Evolutionary conservation across 805 yeast species (phyloP).

Genomic region (Candida ascalaphidarum): DNA sequence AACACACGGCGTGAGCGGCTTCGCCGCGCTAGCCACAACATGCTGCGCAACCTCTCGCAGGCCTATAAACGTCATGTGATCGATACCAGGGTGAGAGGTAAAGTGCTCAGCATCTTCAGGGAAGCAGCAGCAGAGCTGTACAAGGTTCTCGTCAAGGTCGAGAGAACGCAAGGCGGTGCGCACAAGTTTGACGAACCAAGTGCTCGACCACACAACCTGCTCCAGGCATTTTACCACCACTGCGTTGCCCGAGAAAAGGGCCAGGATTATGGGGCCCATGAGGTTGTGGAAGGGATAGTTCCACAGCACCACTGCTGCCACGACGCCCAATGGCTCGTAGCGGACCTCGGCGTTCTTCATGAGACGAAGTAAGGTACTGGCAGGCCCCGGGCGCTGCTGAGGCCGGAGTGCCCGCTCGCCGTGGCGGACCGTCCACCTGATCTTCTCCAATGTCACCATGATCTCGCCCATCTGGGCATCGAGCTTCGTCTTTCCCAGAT

Average conservation of each 20-base stretch:
- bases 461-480: constrained; percentile 97
- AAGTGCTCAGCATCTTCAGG: constrained; percentile 84
- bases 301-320: constrained; percentile 91
- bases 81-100: constrained; percentile 72
- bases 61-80: constrained; percentile 92
- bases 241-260: constrained; percentile 86
- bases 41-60: constrained; percentile 91
- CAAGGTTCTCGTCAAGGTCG: constrained; percentile 71
- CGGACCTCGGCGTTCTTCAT: constrained; percentile 91
- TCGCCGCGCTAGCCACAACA: constrained; percentile 77
- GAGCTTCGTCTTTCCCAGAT: constrained; percentile 90
- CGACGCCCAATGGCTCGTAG: constrained; percentile 87
- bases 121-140: constrained; percentile 83
- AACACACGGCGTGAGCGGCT: constrained; percentile 86
- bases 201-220: constrained; percentile 91
- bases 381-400: constrained; percentile 78
- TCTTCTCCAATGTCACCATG: constrained; percentile 87
- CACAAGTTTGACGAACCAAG: constrained; percentile 64
- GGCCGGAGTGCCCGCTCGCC: constrained; percentile 69
- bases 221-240: constrained; percentile 92
- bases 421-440: constrained; percentile 80
- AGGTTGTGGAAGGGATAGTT: constrained; percentile 94
- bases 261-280: constrained; percentile 86
- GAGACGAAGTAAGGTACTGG: constrained; percentile 67
- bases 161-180: constrained; percentile 65